These are phyloP conservation scores for Eutrema salsugineum DNA, from an alignment of 441 rosid species.

Conservation along the genomic window DNA sequence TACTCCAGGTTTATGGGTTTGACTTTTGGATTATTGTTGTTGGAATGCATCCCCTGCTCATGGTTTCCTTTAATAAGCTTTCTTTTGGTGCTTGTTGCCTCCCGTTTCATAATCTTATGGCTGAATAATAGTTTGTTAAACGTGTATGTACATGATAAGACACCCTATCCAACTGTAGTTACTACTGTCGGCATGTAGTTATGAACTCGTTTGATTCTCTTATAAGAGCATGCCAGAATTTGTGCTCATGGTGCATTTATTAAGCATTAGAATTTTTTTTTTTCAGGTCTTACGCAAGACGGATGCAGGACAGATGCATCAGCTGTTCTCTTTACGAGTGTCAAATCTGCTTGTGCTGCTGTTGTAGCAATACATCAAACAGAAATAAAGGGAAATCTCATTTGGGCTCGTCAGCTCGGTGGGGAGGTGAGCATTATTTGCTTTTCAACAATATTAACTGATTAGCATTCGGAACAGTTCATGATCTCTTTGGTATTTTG, in stretches of 20 bases:
- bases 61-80: not conserved
- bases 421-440: constrained; percentile 73
- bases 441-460: not conserved
- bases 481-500: constrained; percentile 5
- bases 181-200: not conserved
- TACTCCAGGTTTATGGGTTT: constrained; percentile 6
- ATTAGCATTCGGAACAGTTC: constrained; percentile 5
- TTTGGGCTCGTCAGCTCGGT: constrained; percentile 98
- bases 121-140: not conserved
- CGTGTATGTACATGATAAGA: not conserved
- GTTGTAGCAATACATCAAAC: constrained; percentile 70
- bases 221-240: not conserved
- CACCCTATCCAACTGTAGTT: not conserved
- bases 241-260: not conserved
- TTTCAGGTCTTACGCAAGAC: constrained; percentile 85
- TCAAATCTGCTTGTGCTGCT: constrained; percentile 69
- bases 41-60: constrained; percentile 3
- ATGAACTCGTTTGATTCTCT: not conserved
- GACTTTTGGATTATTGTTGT: not conserved
- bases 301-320: constrained; percentile 90
- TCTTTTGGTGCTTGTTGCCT: not conserved
- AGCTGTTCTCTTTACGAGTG: constrained; percentile 80
- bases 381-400: constrained; percentile 53
- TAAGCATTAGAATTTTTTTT: constrained; percentile 6
- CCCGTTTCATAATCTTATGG: not conserved